phyloP scores from a whole-genome alignment of 495 filamentous ascomycete species.

The Penicillium odoratum region DNA sequence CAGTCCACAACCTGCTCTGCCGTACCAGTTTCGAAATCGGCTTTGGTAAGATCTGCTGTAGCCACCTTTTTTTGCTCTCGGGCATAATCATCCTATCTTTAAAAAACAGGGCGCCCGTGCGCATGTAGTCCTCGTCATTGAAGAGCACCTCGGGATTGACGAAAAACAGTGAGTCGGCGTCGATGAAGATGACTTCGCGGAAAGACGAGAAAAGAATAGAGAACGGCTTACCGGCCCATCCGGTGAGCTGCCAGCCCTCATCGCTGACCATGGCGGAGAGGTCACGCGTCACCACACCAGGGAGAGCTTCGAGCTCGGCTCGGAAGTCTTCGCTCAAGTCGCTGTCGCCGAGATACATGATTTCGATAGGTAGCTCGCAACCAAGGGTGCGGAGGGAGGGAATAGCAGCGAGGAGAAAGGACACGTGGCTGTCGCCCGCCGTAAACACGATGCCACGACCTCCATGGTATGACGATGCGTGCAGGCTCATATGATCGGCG shows the following conservation, averaged over 20 bases:
- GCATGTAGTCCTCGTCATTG: slow-evolving; percentile 22
- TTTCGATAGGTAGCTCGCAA: no score
- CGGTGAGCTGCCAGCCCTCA: not conserved
- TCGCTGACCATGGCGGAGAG: no score
- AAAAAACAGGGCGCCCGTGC: slow-evolving; percentile 40
- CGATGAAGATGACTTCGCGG: slow-evolving; percentile 51
- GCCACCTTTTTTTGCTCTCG: slow-evolving; percentile 20
- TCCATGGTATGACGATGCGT: no score
- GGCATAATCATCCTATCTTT: slow-evolving; percentile 37
- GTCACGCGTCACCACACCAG: no score
- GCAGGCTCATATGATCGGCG: no score
- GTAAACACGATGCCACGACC: no score
- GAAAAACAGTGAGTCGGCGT: slow-evolving; percentile 48
- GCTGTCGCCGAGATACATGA: no score
- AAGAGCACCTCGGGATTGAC: slow-evolving; percentile 44
- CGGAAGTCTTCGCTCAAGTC: no score
- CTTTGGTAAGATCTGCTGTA: slow-evolving; percentile 20
- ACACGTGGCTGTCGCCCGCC: no score
- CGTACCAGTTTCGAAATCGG: slow-evolving; percentile 20
- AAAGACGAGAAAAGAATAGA: slow-evolving; percentile 51
- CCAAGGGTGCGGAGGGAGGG: no score
- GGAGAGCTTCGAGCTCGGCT: no score
- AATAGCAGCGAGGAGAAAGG: no score
- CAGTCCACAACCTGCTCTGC: slow-evolving; percentile 24
- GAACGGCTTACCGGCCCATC: slow-evolving; percentile 41